Percentiles rank a stretch among this genome's conserved stretches.
Conservation (phyloP, 1,284 basidiomycete genomes). For the Heterobasidion annosum region DNA sequence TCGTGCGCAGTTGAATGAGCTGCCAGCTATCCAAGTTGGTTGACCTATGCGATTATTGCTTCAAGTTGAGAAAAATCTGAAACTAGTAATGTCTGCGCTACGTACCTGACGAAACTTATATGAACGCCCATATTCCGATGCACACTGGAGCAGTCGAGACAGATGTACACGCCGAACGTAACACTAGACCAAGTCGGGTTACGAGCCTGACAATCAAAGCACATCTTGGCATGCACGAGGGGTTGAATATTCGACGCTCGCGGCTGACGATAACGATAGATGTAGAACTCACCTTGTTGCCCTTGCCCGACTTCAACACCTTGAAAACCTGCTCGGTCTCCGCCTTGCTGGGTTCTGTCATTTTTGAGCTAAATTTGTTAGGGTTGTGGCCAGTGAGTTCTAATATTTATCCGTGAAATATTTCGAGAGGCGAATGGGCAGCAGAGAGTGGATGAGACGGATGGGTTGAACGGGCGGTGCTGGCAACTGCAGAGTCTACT, state of each 20-base stretch:
- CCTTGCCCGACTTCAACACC: constrained; percentile 73
- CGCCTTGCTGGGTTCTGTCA: constrained; percentile 68
- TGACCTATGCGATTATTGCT: constrained; percentile 45
- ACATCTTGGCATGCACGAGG: constrained; percentile 49
- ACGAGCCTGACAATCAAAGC: constrained; percentile 94
- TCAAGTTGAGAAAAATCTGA: background rate
- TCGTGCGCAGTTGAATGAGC: constrained; percentile 82
- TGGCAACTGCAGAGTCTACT: no score
- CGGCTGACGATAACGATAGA: background rate
- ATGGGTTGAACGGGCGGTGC: no score
- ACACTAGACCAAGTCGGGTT: constrained; percentile 98
- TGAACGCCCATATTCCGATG: constrained; percentile 98
- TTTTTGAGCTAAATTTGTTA: constrained; percentile 14
- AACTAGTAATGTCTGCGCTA: constrained; percentile 5
- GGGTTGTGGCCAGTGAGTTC: no score
- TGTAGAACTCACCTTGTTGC: constrained; percentile 69
- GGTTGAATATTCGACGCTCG: background rate
- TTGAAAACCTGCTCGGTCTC: constrained; percentile 76
- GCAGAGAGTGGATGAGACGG: no score
- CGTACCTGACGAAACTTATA: constrained; percentile 93
- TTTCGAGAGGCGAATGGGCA: no score
- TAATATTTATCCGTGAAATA: no score
- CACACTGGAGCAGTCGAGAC: constrained; percentile 91
- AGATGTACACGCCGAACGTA: constrained; percentile 96
- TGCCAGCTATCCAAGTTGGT: constrained; percentile 98